Percentiles rank a stretch among this genome's conserved stretches.
Conservation (phyloP, 2,329 filamentous ascomycete species). For the Coccinonectria pachysandricola region DNA sequence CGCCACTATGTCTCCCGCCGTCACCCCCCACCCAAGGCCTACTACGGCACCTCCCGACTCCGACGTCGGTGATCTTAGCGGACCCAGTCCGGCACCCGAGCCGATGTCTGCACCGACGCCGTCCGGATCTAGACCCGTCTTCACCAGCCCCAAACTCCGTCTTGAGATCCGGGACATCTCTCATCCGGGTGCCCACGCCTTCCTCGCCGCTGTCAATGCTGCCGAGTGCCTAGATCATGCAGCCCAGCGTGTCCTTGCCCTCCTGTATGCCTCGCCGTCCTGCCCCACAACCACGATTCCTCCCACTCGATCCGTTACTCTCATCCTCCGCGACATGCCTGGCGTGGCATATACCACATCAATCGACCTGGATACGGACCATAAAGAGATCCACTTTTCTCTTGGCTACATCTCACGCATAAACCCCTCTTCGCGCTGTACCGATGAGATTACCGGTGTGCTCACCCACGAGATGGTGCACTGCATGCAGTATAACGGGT, state of each 20-base stretch:
- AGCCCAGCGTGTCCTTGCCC: constrained; percentile 56
- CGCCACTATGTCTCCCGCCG: constrained; percentile 19
- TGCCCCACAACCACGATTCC: constrained; percentile 34
- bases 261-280: constrained; percentile 53
- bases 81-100: constrained; percentile 7
- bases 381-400: constrained; percentile 89
- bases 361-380: constrained; percentile 65
- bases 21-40: constrained; percentile 5
- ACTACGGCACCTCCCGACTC: constrained; percentile 10
- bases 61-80: constrained; percentile 8
- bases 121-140: constrained; percentile 13
- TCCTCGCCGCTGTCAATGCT: constrained; percentile 57
- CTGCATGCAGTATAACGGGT: constrained; percentile 76
- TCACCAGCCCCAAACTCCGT: constrained; percentile 44
- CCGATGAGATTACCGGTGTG: constrained; percentile 67
- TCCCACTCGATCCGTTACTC: constrained; percentile 73
- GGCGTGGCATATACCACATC: constrained; percentile 88
- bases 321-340: constrained; percentile 67
- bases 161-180: constrained; percentile 48
- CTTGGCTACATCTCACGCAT: constrained; percentile 58
- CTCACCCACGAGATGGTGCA: constrained; percentile 90
- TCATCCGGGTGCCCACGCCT: constrained; percentile 52
- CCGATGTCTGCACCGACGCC: neutral
- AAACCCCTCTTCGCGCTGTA: constrained; percentile 28
- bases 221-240: constrained; percentile 50